Evolutionary conservation across 2,329 filamentous ascomycete genomes (phyloP).

Genomic region (Monosporascus sp.): DNA sequence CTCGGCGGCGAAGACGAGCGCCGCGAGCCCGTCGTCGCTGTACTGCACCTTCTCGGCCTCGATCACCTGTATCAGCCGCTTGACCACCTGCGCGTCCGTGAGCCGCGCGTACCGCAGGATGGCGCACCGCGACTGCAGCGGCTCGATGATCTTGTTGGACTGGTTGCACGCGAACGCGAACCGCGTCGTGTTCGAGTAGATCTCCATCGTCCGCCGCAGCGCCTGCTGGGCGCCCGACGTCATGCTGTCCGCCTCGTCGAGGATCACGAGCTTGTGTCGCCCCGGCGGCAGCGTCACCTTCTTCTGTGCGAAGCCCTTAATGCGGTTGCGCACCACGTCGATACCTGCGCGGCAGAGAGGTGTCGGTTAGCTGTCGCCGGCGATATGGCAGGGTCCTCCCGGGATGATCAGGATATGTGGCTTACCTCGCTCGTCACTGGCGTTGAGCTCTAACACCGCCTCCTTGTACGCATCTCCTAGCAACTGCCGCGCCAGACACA

Average conservation of each 20-base stretch:
- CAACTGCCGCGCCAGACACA: constrained; percentile 87
- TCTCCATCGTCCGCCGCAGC: constrained; percentile 94
- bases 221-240: constrained; percentile 95
- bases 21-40: constrained; percentile 88
- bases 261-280: constrained; percentile 91
- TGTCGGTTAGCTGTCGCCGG: constrained; percentile 1
- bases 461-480: constrained; percentile 94
- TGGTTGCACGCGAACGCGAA: constrained; percentile 99
- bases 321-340: constrained; percentile 92
- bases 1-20: constrained; percentile 94
- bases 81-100: constrained; percentile 88
- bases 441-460: constrained; percentile 92
- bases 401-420: not conserved
- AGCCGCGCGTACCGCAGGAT: constrained; percentile 91
- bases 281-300: constrained; percentile 92
- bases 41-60: constrained; percentile 86
- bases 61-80: constrained; percentile 85
- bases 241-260: constrained; percentile 98
- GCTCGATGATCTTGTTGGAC: constrained; percentile 99
- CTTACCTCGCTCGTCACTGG: constrained; percentile 83
- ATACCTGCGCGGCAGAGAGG: constrained; percentile 54
- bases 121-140: constrained; percentile 92
- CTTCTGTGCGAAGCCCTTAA: constrained; percentile 98
- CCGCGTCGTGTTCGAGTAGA: constrained; percentile 91
- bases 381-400: not conserved